phyloP scores from a whole-genome alignment of 1,284 basidiomycete species.

The Ceratobasidium sp. region DNA sequence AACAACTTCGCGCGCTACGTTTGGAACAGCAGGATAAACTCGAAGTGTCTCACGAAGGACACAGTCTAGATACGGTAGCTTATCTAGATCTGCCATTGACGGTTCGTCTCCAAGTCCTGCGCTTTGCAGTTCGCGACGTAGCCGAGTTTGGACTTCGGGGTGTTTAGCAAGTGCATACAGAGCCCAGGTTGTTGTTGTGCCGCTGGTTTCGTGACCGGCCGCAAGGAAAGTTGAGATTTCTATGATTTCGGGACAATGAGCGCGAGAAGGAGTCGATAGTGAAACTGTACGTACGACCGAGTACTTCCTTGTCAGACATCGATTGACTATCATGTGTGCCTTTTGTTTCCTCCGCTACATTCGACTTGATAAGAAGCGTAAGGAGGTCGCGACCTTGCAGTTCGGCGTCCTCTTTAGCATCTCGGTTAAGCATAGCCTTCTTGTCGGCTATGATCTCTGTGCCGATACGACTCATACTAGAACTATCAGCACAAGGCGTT shows the following conservation, averaged over 20 bases:
- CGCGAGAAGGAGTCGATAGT: not conserved
- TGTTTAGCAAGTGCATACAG: conserved; percentile 73
- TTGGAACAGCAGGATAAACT: conserved; percentile 51
- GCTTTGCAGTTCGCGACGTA: conserved; percentile 75
- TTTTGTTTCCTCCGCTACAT: conserved; percentile 69
- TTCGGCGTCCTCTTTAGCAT: conserved; percentile 49
- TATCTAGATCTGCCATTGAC: conserved; percentile 57
- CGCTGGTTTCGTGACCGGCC: conserved; percentile 79
- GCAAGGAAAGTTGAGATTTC: conserved; percentile 50
- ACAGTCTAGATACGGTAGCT: conserved; percentile 59
- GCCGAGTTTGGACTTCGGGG: conserved; percentile 71
- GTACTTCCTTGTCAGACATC: conserved; percentile 78
- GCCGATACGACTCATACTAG: conserved; percentile 28
- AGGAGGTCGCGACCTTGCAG: conserved; percentile 62
- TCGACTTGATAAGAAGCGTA: conserved; percentile 72
- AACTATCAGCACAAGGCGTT: not conserved
- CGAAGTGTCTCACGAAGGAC: conserved; percentile 57
- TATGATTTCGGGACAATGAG: not conserved
- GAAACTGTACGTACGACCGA: conserved; percentile 71
- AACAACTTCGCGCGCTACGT: conserved; percentile 51
- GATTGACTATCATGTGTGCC: conserved; percentile 66
- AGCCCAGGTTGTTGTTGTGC: conserved; percentile 69
- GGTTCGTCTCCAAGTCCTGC: conserved; percentile 62
- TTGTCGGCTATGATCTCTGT: conserved; percentile 52
- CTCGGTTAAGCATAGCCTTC: conserved; percentile 57